Percentiles rank a stretch among this genome's conserved stretches.
Evolutionary conservation across 2,329 filamentous ascomycete genomes (phyloP).

Genomic region (Aspergillus melleus): DNA sequence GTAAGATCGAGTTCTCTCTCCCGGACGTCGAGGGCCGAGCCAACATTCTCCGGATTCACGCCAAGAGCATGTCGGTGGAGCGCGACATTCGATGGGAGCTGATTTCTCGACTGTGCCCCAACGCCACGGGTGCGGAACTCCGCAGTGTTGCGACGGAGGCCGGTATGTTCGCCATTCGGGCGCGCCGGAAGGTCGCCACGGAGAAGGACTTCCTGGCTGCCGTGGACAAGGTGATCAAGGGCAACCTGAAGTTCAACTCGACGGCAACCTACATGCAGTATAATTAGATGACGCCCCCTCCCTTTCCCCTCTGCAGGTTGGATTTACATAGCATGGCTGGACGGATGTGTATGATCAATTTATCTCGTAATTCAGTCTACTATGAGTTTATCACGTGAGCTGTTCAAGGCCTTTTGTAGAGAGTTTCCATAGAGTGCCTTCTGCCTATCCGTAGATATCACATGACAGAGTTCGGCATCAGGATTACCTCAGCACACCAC

Average conservation of each 20-base stretch:
- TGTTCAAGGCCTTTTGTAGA: background rate
- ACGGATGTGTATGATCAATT: slow-evolving; percentile 37
- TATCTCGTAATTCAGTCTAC: slow-evolving; percentile 25
- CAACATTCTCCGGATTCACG: slow-evolving; percentile 97
- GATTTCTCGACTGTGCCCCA: slow-evolving; percentile 94
- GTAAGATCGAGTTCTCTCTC: slow-evolving; percentile 98
- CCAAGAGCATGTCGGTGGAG: slow-evolving; percentile 99
- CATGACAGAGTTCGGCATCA: slow-evolving; percentile 8
- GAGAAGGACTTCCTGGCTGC: slow-evolving; percentile 99
- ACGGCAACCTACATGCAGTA: slow-evolving; percentile 99
- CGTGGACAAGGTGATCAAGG: slow-evolving; percentile 99
- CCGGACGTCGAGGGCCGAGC: slow-evolving; percentile 96
- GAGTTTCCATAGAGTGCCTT: no score
- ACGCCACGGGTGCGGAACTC: slow-evolving; percentile 93
- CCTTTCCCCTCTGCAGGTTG: slow-evolving; percentile 16
- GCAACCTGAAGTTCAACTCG: slow-evolving; percentile 98
- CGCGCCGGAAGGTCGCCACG: slow-evolving; percentile 91
- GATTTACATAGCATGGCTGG: slow-evolving; percentile 28
- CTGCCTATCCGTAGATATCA: background rate
- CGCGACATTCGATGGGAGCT: slow-evolving; percentile 98
- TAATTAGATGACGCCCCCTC: slow-evolving; percentile 64
- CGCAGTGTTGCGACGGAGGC: slow-evolving; percentile 96
- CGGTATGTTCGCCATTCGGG: slow-evolving; percentile 96
- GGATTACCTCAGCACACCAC: slow-evolving; percentile 8
- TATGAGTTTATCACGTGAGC: slow-evolving; percentile 14